Base-by-base conservation (phyloP, 768 basidiomycete genomes). In the Boletus reticuloceps region DNA sequence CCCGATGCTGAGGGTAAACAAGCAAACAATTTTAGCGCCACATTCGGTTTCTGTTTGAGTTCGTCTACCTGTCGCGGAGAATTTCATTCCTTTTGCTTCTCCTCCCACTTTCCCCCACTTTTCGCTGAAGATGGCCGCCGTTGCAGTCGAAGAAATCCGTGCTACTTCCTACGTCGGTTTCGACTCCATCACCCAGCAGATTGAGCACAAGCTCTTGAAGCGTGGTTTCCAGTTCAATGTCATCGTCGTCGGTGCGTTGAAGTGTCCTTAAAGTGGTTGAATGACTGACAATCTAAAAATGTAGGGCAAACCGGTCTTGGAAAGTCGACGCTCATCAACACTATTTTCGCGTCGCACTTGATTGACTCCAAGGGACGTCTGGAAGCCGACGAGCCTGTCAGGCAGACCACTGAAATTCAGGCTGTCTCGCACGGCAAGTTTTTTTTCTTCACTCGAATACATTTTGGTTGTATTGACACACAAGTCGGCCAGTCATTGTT, bases 151-250 rank as follows among this genome's bases (percentile, higher is more conserved):
- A 48, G 94, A 96, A 77, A 94, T 97, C 64, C 86, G 89, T 64
- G 94, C 94, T 32, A 81, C 89, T 59, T 86, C 90, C 45, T 96
- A 98, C 72, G 95, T 98, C 73, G 95, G 95, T 69, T 98, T 98
- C 78, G 95, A 98, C 82, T 86, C 89, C 61, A 97, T 98, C 73
- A 96, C 94, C 55, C 84, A 86, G 68, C 96, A 98, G 76, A 98
- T 98, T 64, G 96, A 99, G 81, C 91, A 95, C 82, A 98, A 98
- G 83, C 88, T 98, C 61, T 83, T 98, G 77, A 98, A 98, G 78
- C 86, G 96, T 60, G 96, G 96, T 57, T 98, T 98, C 82, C 93
- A 98, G 80, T 98, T 98, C 84, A 98, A 98, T 69, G 90, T 97
- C 57, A 98, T 98, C 69, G 89, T 93, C 58, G 96, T 89, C 64